A percentile compares a stretch with the other conserved stretches of the same genome.
Evolutionary conservation across 2,329 filamentous ascomycete species (phyloP).

Genomic region (Calonectria leucothoes): DNA sequence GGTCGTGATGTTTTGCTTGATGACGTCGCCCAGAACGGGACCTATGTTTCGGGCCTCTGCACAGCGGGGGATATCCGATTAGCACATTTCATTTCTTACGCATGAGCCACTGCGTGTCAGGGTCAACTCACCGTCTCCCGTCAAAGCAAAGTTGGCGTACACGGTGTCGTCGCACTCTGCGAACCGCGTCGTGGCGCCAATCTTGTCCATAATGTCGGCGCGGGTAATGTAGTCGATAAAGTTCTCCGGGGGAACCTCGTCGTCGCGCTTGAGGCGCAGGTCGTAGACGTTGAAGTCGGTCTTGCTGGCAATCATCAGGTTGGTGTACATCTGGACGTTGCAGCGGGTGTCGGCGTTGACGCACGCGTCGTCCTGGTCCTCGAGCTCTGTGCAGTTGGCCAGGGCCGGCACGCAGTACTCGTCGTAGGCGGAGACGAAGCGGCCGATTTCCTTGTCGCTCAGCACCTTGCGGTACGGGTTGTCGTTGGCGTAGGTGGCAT

Average conservation of each 20-base stretch:
- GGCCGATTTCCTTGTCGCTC: conserved; percentile 25
- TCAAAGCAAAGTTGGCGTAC: conserved; percentile 36
- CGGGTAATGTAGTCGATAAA: conserved; percentile 39
- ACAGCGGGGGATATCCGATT: not conserved
- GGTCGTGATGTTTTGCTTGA: conserved; percentile 60
- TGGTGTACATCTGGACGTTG: conserved; percentile 40
- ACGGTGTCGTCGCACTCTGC: conserved; percentile 39
- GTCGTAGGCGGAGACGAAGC: conserved; percentile 45
- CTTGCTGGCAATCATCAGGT: conserved; percentile 38
- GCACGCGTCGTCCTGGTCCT: conserved; percentile 43
- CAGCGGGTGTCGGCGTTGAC: conserved; percentile 40
- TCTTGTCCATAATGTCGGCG: conserved; percentile 37
- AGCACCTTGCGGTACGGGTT: conserved; percentile 49
- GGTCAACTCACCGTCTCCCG: conserved; percentile 36
- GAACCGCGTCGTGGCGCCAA: conserved; percentile 39
- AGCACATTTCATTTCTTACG: conserved; percentile 6
- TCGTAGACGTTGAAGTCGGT: conserved; percentile 60
- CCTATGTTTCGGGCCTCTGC: conserved; percentile 58
- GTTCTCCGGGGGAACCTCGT: conserved; percentile 37
- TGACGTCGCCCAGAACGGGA: conserved; percentile 54
- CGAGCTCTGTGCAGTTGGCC: conserved; percentile 36
- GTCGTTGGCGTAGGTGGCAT: conserved; percentile 46
- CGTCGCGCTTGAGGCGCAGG: conserved; percentile 48
- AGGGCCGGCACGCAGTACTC: conserved; percentile 37
- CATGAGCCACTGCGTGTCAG: not conserved